phyloP scores from a whole-genome alignment of 129 eudicot species.

The Calendula officinalis region DNA sequence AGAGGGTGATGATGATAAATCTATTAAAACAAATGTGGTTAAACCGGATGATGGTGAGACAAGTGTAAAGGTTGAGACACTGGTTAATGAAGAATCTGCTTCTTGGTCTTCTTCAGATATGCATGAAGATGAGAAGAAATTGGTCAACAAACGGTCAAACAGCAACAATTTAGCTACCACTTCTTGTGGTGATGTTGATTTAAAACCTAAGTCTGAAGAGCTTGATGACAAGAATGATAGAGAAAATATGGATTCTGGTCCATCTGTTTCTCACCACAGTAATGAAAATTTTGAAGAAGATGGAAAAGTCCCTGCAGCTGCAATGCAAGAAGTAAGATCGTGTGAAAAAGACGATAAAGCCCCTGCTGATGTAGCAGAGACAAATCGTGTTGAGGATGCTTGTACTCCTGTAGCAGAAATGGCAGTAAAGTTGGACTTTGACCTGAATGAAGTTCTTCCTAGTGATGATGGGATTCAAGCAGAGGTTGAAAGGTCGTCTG shows the following conservation, averaged over 20 bases:
- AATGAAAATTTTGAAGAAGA: neutral
- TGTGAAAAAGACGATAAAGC: slow-evolving; percentile 24
- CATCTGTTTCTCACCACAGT: slow-evolving; percentile 24
- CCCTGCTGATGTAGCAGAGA: slow-evolving; percentile 23
- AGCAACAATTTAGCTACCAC: slow-evolving; percentile 8
- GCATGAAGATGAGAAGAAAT: slow-evolving; percentile 28
- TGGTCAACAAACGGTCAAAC: slow-evolving; percentile 19
- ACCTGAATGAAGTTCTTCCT: slow-evolving; percentile 77
- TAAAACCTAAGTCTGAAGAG: slow-evolving; percentile 26
- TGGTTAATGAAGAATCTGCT: slow-evolving; percentile 36
- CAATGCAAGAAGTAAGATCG: slow-evolving; percentile 21
- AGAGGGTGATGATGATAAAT: slow-evolving; percentile 28
- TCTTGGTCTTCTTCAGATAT: slow-evolving; percentile 43
- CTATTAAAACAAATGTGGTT: slow-evolving; percentile 14
- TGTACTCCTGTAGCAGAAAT: slow-evolving; percentile 38
- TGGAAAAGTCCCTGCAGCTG: slow-evolving; percentile 6
- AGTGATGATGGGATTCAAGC: slow-evolving; percentile 65
- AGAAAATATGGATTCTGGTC: slow-evolving; percentile 19
- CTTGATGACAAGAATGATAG: slow-evolving; percentile 7
- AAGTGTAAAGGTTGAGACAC: slow-evolving; percentile 33
- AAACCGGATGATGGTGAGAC: slow-evolving; percentile 26
- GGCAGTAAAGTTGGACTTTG: slow-evolving; percentile 62
- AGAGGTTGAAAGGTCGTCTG: slow-evolving; percentile 39
- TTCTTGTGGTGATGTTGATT: slow-evolving; percentile 24
- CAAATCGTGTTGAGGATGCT: slow-evolving; percentile 25